Evolutionary conservation across 768 basidiomycete genomes (phyloP).

Genomic region (Xerocomellus amylosporus): DNA sequence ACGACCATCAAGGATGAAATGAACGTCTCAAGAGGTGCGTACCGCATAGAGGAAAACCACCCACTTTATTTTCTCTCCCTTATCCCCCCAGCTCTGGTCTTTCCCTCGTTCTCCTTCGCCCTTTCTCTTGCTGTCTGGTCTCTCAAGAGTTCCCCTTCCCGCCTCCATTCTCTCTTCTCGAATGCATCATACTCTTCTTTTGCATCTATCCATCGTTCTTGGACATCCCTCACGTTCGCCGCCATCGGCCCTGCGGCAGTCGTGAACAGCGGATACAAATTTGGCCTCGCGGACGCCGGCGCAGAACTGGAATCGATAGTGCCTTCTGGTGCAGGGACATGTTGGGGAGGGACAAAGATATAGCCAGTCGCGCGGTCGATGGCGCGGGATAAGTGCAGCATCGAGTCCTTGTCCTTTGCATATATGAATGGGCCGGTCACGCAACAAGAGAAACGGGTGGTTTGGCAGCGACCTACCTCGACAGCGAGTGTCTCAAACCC

Average conservation of each 20-base stretch:
- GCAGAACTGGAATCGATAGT: conserved; percentile 30
- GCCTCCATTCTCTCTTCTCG: conserved; percentile 75
- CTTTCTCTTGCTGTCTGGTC: conserved; percentile 21
- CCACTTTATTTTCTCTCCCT: conserved; percentile 28
- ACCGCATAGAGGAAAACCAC: not conserved
- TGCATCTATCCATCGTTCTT: conserved; percentile 93
- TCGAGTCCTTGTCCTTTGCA: conserved; percentile 84
- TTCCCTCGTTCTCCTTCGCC: not conserved
- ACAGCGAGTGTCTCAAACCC: conserved; percentile 97
- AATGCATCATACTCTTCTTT: conserved; percentile 78
- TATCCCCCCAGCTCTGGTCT: conserved; percentile 16
- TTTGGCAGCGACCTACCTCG: conserved; percentile 53
- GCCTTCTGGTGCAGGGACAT: conserved; percentile 32
- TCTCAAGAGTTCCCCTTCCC: conserved; percentile 55
- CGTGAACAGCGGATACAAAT: conserved; percentile 65
- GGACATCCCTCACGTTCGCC: conserved; percentile 69
- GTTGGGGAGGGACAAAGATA: conserved; percentile 68
- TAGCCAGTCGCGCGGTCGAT: conserved; percentile 94
- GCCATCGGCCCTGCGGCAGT: conserved; percentile 55
- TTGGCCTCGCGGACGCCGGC: conserved; percentile 50
- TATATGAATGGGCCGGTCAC: not conserved
- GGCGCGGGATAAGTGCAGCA: conserved; percentile 79
- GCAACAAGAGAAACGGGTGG: not conserved
- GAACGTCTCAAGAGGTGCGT: not conserved
- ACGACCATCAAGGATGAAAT: not conserved